Evolutionary conservation across 768 basidiomycete genomes (phyloP), one percentile per base, ranked within the genome.

Genomic region (Ramaria sp.): DNA sequence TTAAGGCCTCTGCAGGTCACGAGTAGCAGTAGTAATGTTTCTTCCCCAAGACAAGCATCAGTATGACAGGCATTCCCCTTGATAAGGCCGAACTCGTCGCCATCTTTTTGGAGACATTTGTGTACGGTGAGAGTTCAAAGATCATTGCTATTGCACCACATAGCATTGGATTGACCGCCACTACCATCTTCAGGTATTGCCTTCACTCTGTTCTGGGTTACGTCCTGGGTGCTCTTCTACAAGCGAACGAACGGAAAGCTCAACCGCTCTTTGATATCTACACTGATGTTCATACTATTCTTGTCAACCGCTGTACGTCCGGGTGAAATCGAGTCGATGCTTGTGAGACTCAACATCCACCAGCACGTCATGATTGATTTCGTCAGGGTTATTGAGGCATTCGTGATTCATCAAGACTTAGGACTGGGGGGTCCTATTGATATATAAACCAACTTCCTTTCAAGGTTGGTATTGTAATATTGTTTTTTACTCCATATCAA

Each of bases 31-130:
- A n/a, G n/a, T n/a, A n/a, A n/a, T 34, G 33, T 34, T 34, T 34
- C 5, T 34, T 34, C 33, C n/a, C n/a, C n/a, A n/a, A 34, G 33
- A 11, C 33, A 34, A 34, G 6, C 33, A 34, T 11, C 5, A 11
- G 6, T 11, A 45, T 45, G 43, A 15, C 43, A 7, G 43, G 43
- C 5, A 45, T 53, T n/a, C 52, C 52, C 52, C 52, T 53, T 37
- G 52, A 53, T 33, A 38, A 37, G 27, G 52, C 52, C n/a, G 52
- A 53, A 37, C n/a, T 53, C 22, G n/a, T 53, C 33, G 52, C 34
- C 9, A 38, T 53, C 12, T 53, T 53, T n/a, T 24, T 53, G 7
- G 52, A 53, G 52, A 37, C 52, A 17, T 41, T 53, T n/a, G 11
- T 53, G 13, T 53, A 53, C n/a, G 52, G 52, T 53, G 11, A 20